Percentiles rank a stretch among this genome's conserved stretches.
Evolutionary conservation across 164 flowering plant species (phyloP).

Genomic region (Stephania yunnanensis): DNA sequence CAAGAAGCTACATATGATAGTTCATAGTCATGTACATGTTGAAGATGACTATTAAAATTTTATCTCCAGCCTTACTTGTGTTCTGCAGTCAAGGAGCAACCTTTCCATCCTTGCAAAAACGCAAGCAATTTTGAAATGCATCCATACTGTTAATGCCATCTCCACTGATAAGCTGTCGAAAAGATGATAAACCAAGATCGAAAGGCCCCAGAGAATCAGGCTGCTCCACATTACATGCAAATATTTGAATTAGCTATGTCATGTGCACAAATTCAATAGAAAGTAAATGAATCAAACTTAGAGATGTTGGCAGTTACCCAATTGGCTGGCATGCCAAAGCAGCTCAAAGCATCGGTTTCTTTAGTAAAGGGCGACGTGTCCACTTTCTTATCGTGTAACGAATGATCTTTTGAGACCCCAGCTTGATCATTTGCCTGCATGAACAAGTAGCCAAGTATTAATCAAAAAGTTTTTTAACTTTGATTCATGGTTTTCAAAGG

Average conservation of each 20-base stretch:
- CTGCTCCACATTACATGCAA: slow-evolving; percentile 30
- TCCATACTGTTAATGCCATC: slow-evolving; percentile 36
- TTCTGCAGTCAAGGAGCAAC: slow-evolving; percentile 8
- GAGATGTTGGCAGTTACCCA: slow-evolving; percentile 43
- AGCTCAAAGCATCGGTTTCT: slow-evolving; percentile 34
- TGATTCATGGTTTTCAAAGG: neutral
- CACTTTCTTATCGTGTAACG: slow-evolving; percentile 29
- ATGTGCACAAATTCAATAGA: neutral
- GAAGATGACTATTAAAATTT: too few species aligned
- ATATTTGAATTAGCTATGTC: neutral
- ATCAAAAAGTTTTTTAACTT: neutral
- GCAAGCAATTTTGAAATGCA: slow-evolving; percentile 21
- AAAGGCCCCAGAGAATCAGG: slow-evolving; percentile 60
- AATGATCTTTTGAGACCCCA: slow-evolving; percentile 18
- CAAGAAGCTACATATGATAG: too few species aligned
- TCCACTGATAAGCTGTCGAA: slow-evolving; percentile 26
- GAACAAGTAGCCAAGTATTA: neutral
- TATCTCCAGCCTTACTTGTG: neutral
- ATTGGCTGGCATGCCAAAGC: slow-evolving; percentile 50
- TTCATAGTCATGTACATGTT: too few species aligned
- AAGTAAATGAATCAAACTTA: neutral
- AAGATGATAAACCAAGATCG: slow-evolving; percentile 45
- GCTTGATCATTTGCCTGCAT: slow-evolving; percentile 29
- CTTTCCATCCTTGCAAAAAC: slow-evolving; percentile 7
- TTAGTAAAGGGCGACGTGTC: slow-evolving; percentile 21